Conservation (phyloP, 2,329 filamentous ascomycete species). For the Aspergillus japonicus region DNA sequence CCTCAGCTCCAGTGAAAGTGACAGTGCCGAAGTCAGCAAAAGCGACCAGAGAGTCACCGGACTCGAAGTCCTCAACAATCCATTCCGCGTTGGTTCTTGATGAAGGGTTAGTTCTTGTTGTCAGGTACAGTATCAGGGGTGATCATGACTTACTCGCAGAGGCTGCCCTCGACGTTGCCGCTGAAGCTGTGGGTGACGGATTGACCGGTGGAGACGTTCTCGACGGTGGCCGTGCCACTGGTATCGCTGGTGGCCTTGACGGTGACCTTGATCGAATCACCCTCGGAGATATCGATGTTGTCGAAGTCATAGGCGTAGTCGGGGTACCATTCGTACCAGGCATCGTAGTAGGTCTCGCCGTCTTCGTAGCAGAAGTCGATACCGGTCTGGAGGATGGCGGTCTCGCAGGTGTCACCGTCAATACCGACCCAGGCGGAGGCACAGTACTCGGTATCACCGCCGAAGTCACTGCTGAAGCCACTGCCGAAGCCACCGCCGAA, state of each 20-base stretch:
- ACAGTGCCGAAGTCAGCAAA: conserved; percentile 52
- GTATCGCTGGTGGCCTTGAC: conserved; percentile 44
- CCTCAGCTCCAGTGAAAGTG: conserved; percentile 44
- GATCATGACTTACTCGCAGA: conserved; percentile 43
- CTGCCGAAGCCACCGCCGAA: conserved; percentile 1
- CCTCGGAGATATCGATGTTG: conserved; percentile 45
- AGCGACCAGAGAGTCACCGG: conserved; percentile 38
- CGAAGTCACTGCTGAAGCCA: neutral
- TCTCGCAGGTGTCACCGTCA: conserved; percentile 56
- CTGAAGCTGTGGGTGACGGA: conserved; percentile 53
- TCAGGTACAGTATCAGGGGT: neutral
- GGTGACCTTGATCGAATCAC: conserved; percentile 44
- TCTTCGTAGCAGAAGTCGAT: conserved; percentile 53
- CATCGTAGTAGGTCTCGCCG: conserved; percentile 47
- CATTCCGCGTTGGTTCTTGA: conserved; percentile 57
- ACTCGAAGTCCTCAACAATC: conserved; percentile 50
- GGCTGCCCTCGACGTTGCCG: conserved; percentile 35
- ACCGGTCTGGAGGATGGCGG: conserved; percentile 56
- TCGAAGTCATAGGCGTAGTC: conserved; percentile 55
- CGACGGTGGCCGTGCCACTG: conserved; percentile 46
- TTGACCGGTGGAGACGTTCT: conserved; percentile 53
- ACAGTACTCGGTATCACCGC: conserved; percentile 34
- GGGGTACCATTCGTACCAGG: conserved; percentile 63
- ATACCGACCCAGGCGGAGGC: conserved; percentile 60
- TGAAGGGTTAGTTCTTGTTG: neutral